A percentile compares a stretch with the other conserved stretches of the same genome.
These are phyloP conservation scores for Claviceps quebecensis DNA, from an alignment of 2,329 filamentous ascomycete genomes.

Conservation along the genomic window DNA sequence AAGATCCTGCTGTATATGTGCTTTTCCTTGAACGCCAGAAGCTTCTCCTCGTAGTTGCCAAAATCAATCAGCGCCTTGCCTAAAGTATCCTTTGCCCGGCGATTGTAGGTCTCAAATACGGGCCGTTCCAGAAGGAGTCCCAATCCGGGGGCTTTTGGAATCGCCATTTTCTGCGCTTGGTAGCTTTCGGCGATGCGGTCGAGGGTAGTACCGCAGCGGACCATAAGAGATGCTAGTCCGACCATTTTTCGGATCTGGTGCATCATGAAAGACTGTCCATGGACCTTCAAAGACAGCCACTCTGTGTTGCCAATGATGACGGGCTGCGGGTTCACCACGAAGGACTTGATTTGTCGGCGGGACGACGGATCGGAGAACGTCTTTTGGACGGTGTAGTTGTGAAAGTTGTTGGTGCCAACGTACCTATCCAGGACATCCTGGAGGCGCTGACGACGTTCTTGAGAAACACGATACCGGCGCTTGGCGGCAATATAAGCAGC, in stretches of 20 bases:
- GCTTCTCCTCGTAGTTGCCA: constrained; percentile 58
- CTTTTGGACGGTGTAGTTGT: constrained; percentile 97
- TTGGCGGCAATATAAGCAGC: constrained; percentile 71
- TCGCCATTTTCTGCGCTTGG: constrained; percentile 57
- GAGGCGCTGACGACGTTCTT: constrained; percentile 56
- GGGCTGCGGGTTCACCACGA: constrained; percentile 60
- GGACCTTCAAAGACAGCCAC: constrained; percentile 91
- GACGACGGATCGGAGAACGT: constrained; percentile 65
- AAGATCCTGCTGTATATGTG: constrained; percentile 92
- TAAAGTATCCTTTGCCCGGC: constrained; percentile 48
- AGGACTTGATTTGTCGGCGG: constrained; percentile 85
- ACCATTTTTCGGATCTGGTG: constrained; percentile 99
- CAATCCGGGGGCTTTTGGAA: constrained; percentile 85
- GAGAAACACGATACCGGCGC: constrained; percentile 67
- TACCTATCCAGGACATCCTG: constrained; percentile 64
- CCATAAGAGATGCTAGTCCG: constrained; percentile 72
- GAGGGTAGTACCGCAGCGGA: constrained; percentile 67
- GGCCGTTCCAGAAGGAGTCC: constrained; percentile 81
- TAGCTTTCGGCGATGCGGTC: constrained; percentile 64
- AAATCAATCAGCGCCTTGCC: constrained; percentile 64
- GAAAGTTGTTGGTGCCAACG: constrained; percentile 77
- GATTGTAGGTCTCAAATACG: constrained; percentile 83
- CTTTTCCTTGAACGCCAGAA: constrained; percentile 78
- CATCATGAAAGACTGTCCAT: constrained; percentile 99
- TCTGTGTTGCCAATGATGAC: constrained; percentile 83